Conservation (phyloP, 2,329 filamentous ascomycete species). For the Chaetomium sp. region DNA sequence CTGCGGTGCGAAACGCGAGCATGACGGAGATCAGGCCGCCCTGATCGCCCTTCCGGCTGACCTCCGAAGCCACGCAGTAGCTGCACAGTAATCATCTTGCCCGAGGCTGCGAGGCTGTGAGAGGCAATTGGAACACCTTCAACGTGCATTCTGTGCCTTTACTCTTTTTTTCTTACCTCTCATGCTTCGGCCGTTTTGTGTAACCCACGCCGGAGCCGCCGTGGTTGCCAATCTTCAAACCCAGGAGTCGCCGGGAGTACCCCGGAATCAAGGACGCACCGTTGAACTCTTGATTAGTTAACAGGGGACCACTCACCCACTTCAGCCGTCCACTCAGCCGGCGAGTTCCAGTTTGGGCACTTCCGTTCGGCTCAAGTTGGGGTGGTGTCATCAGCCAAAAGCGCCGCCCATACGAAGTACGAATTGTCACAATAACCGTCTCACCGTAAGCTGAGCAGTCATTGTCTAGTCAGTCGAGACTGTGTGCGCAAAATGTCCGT, state of each 20-base stretch:
- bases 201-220: slow-evolving; percentile 1
- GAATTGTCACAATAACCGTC: not conserved
- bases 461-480: not conserved
- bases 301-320: not conserved
- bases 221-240: not conserved
- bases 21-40: not conserved
- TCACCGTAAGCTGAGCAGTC: not conserved
- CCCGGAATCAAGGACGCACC: not conserved
- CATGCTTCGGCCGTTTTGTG: slow-evolving; percentile 9
- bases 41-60: slow-evolving; percentile 12
- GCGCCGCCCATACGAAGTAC: too few relatives aligned
- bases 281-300: not conserved
- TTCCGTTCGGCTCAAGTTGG: not conserved
- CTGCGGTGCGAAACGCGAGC: not conserved
- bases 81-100: not conserved
- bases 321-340: not conserved
- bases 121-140: not conserved
- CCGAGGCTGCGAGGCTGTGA: not conserved
- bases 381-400: too few relatives aligned
- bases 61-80: not conserved
- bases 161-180: not conserved
- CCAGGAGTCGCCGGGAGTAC: not conserved
- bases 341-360: not conserved
- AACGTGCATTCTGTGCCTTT: not conserved
- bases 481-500: not conserved